Base-by-base conservation (phyloP, 1,284 basidiomycete genomes). In the Flammula alnicola region DNA sequence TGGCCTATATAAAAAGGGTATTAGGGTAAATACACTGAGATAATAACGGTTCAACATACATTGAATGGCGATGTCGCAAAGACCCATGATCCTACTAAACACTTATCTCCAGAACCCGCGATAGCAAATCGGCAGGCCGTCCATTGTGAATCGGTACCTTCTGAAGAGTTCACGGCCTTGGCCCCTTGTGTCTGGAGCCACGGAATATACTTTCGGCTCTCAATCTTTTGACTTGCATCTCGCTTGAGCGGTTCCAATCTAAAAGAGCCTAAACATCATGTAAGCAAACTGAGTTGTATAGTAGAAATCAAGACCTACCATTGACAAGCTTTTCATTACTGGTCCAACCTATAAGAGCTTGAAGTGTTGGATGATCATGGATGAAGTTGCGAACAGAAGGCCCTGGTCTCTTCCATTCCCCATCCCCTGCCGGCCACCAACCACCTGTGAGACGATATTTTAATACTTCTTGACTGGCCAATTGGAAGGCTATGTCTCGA, bases 401-500 rank as follows among this genome's bases (percentile, higher is more conserved):
- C 0, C 62, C 60, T 7, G 63, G 42, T 16, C 47, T 39, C 2
- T 47, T 38, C 59, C 58, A 66, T 33, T 42, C 29, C 6, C 47
- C 49, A 22, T 43, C 39, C 10, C 31, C 33, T 31, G 44, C n/a
- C 19, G 25, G 41, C 63, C 64, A 70, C 47, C 56, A 67, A 2
- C 68, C 67, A 6, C 66, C 66, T 20, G 46, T 53, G n/a, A 66
- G 38, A 5, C 58, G 8, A 46, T 72, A 68, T 54, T 68, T 68
- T 2, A 70, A 17, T 2, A 56, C 49, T 33, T 69, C 69, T 39
- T 62, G 52, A 5, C 31, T 27, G 0, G 64, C 58, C 7, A 73
- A 57, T 36, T 64, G 53, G 9, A 38, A 14, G 0, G 70, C 67
- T 27, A 75, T 75, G 43, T 74, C 70, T 10, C 62, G 66, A 47